phyloP scores from a whole-genome alignment of 2,329 filamentous ascomycete genomes.

The Fusarium udum region DNA sequence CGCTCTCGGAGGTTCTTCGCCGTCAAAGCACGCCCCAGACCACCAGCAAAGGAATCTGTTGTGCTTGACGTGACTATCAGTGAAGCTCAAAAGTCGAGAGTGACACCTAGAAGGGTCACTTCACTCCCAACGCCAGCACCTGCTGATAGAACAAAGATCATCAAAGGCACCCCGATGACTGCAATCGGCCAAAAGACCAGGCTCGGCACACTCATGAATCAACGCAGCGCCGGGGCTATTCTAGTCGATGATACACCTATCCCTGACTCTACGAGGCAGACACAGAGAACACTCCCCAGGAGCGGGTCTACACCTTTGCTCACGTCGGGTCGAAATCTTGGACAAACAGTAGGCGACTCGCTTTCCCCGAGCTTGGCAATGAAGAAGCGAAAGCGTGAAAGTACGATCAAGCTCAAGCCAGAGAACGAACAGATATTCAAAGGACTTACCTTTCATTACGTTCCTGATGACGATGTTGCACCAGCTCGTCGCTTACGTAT shows the following conservation, averaged over 20 bases:
- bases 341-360: constrained; percentile 28
- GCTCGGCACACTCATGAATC: constrained; percentile 26
- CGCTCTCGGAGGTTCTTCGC: constrained; percentile 45
- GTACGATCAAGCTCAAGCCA: constrained; percentile 56
- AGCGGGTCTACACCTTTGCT: constrained; percentile 48
- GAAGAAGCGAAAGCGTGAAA: constrained; percentile 59
- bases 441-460: constrained; percentile 75
- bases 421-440: constrained; percentile 68
- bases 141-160: constrained; percentile 20
- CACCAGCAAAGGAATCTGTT: constrained; percentile 3
- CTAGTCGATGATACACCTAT: constrained; percentile 44
- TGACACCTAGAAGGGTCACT: constrained; percentile 32
- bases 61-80: constrained; percentile 28
- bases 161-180: constrained; percentile 47
- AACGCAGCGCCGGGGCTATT: constrained; percentile 30
- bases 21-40: constrained; percentile 6
- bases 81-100: constrained; percentile 19
- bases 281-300: constrained; percentile 30
- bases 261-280: constrained; percentile 39
- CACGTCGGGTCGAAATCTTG: constrained; percentile 16
- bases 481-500: constrained; percentile 76
- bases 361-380: constrained; percentile 41
- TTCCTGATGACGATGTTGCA: constrained; percentile 81
- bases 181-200: constrained; percentile 33
- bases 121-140: constrained; percentile 29